Evolutionary conservation across 2,329 filamentous ascomycete species (phyloP).

Genomic region (Aureobasidium vineae): DNA sequence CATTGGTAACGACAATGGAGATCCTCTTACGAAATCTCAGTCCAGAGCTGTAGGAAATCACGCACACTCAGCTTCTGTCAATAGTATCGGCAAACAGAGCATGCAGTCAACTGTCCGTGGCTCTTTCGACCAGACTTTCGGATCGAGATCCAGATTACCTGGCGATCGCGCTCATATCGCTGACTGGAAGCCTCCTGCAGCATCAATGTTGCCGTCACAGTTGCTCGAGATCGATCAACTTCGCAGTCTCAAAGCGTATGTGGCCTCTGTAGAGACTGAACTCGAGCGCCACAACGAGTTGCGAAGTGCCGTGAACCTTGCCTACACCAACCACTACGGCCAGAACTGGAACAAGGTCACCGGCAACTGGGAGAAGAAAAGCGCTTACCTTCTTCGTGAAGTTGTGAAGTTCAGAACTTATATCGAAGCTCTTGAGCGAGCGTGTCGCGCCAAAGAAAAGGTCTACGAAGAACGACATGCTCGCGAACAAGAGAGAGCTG

Average conservation of each 20-base stretch:
- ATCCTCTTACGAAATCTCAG: conserved; percentile 2
- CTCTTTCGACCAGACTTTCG: conserved; percentile 56
- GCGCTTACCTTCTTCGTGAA: conserved; percentile 83
- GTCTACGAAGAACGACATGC: conserved; percentile 46
- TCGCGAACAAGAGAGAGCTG: conserved; percentile 20
- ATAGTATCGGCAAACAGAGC: conserved; percentile 36
- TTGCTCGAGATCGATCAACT: conserved; percentile 79
- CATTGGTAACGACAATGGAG: conserved; percentile 33
- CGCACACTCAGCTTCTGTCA: conserved; percentile 29
- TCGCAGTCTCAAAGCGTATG: conserved; percentile 70
- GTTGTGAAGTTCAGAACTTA: conserved; percentile 98
- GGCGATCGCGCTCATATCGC: conserved; percentile 81
- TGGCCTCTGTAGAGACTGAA: conserved; percentile 81
- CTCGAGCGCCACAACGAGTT: conserved; percentile 84
- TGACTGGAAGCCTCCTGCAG: conserved; percentile 85
- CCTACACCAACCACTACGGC: conserved; percentile 78
- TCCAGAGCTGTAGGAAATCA: conserved; percentile 27
- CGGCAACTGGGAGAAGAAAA: conserved; percentile 97
- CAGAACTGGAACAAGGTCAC: conserved; percentile 80
- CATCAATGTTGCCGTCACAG: conserved; percentile 83
- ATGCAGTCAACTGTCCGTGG: conserved; percentile 56
- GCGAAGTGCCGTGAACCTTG: conserved; percentile 79
- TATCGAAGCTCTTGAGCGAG: conserved; percentile 76
- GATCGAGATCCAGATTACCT: conserved; percentile 64
- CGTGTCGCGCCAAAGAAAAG: conserved; percentile 66